These are phyloP conservation scores for Thoreauomyces humboldtii DNA, from an alignment of 192 early-diverging fungal genomes.

Conservation along the genomic window DNA sequence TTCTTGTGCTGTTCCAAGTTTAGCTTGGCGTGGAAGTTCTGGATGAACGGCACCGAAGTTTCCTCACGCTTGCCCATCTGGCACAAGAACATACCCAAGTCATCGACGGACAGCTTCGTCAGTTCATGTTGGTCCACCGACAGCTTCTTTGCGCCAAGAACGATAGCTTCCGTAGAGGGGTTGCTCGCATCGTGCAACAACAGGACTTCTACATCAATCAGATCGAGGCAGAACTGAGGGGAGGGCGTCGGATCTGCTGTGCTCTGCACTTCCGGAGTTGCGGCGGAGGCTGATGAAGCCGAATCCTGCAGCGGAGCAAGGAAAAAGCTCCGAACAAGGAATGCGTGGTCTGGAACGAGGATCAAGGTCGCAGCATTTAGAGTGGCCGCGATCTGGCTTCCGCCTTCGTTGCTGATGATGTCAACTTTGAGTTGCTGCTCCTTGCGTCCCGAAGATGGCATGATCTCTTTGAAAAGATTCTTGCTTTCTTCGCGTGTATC, in stretches of 20 bases:
- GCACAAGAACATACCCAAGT: conserved; percentile 89
- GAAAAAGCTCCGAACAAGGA: conserved; percentile 75
- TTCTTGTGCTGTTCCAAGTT: conserved; percentile 73
- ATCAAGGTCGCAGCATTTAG: conserved; percentile 81
- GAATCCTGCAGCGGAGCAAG: conserved; percentile 17
- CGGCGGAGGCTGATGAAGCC: neutral
- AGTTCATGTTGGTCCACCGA: conserved; percentile 77
- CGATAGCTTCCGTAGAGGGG: conserved; percentile 79
- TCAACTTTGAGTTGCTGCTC: conserved; percentile 65
- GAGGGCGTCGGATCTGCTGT: neutral
- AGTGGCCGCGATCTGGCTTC: conserved; percentile 63
- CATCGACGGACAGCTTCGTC: conserved; percentile 70
- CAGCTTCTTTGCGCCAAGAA: conserved; percentile 78
- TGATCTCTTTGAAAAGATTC: conserved; percentile 82
- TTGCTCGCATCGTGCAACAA: conserved; percentile 74
- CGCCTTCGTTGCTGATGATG: conserved; percentile 31
- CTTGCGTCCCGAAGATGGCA: conserved; percentile 57
- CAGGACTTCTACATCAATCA: conserved; percentile 80
- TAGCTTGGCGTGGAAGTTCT: conserved; percentile 82
- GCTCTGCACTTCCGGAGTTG: neutral
- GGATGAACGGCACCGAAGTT: conserved; percentile 80
- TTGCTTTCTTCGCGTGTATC: conserved; percentile 76
- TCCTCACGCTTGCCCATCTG: conserved; percentile 78
- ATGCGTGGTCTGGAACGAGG: conserved; percentile 84
- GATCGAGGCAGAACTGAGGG: conserved; percentile 64